Conservation (phyloP, 148 eudicot species). For the Nyssa sinensis region DNA sequence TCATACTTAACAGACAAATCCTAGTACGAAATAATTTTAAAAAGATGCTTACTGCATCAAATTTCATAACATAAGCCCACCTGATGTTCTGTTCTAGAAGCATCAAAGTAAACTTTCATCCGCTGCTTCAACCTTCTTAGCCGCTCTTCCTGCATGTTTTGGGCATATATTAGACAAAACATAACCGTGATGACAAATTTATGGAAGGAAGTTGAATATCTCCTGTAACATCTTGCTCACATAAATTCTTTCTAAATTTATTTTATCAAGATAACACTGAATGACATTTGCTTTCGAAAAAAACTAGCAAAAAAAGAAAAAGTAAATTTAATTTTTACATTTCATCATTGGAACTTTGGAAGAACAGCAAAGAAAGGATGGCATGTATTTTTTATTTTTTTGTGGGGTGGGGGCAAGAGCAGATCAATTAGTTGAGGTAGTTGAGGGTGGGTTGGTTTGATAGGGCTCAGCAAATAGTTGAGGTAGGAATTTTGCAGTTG, state of each 20-base stretch:
- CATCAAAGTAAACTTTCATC: constrained; percentile 62
- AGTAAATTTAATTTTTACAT: not conserved
- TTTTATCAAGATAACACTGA: no score
- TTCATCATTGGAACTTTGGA: not conserved
- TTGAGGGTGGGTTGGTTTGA: no score
- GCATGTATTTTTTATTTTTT: not conserved
- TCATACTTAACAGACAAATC: not conserved
- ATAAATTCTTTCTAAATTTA: not conserved
- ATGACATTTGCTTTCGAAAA: no score
- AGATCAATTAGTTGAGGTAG: no score
- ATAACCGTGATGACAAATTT: constrained; percentile 4
- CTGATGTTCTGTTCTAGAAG: constrained; percentile 73
- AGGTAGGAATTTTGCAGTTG: not conserved
- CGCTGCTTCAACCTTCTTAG: constrained; percentile 66
- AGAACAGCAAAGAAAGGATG: not conserved
- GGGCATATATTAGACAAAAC: not conserved
- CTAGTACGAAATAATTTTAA: not conserved
- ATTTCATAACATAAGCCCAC: constrained; percentile 22
- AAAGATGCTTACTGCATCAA: not conserved
- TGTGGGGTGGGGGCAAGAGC: no score
- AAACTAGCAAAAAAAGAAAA: no score
- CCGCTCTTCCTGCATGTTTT: constrained; percentile 63
- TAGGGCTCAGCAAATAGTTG: no score
- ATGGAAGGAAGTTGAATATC: not conserved
- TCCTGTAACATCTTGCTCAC: not conserved